Percentiles rank a stretch among this genome's conserved stretches.
Evolutionary conservation across 805 yeast species (phyloP).

Genomic region (Starmerella bacillaris): DNA sequence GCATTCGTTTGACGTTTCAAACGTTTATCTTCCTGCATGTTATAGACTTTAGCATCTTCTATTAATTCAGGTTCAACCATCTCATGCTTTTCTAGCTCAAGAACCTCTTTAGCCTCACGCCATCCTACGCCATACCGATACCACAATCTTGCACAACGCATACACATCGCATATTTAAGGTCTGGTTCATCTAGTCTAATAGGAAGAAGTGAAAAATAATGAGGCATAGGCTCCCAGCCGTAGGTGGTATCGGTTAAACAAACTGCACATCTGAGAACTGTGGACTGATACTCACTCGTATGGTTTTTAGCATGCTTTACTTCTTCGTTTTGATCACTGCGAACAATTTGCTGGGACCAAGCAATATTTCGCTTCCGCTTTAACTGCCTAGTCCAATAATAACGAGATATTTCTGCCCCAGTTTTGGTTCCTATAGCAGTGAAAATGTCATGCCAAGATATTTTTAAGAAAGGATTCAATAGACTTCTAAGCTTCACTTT

Average conservation of each 20-base stretch:
- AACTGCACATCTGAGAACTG: constrained; percentile 38
- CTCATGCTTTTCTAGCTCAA: constrained; percentile 21
- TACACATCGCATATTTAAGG: constrained; percentile 47
- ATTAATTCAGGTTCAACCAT: constrained; percentile 44
- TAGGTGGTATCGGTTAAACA: constrained; percentile 41
- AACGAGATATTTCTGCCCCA: constrained; percentile 64
- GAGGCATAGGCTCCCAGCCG: constrained; percentile 60
- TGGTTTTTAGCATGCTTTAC: constrained; percentile 40
- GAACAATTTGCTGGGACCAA: background rate
- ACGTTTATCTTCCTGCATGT: constrained; percentile 19
- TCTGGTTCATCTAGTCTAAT: constrained; percentile 21
- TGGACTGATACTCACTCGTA: constrained; percentile 27
- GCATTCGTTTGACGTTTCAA: constrained; percentile 7
- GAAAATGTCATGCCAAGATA: constrained; percentile 58
- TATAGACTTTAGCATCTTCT: constrained; percentile 30
- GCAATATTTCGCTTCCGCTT: background rate
- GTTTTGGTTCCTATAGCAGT: constrained; percentile 59
- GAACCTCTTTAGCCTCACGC: constrained; percentile 59
- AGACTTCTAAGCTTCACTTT: constrained; percentile 53
- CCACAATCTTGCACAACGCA: constrained; percentile 82
- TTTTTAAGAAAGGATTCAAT: constrained; percentile 45
- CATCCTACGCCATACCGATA: constrained; percentile 72
- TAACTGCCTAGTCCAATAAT: constrained; percentile 46
- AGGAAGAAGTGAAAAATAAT: constrained; percentile 26
- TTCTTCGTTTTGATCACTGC: constrained; percentile 7